A percentile compares a stretch with the other conserved stretches of the same genome.
Evolutionary conservation across 2,329 filamentous ascomycete genomes (phyloP).

Genomic region (Saccharata proteae): DNA sequence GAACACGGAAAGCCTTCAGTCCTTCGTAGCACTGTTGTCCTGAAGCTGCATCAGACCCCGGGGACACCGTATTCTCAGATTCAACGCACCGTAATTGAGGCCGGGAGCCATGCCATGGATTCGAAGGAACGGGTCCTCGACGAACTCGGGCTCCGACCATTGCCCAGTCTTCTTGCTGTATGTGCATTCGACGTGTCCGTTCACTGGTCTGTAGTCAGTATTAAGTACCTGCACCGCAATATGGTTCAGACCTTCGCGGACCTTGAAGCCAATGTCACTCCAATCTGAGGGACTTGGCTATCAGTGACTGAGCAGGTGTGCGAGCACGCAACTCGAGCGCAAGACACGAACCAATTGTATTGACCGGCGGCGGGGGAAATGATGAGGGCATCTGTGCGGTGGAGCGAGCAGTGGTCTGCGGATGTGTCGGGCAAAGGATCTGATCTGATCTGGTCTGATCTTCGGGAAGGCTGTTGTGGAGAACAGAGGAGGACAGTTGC

Average conservation of each 20-base stretch:
- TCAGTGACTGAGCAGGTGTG: constrained; percentile 1
- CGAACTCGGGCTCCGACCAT: constrained; percentile 71
- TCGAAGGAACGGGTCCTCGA: constrained; percentile 70
- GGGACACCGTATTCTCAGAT: background rate
- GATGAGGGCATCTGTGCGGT: constrained; percentile 21
- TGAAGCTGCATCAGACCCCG: constrained; percentile 4
- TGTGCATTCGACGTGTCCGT: constrained; percentile 84
- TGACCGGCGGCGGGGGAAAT: constrained; percentile 67
- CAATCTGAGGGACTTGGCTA: constrained; percentile 50
- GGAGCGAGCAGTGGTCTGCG: no score
- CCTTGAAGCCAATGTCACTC: constrained; percentile 83
- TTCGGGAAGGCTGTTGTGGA: no score
- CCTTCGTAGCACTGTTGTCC: constrained; percentile 94
- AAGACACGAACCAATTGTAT: constrained; percentile 53
- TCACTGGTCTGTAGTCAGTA: constrained; percentile 46
- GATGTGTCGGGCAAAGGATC: no score
- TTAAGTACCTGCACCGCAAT: background rate
- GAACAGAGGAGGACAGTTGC: no score
- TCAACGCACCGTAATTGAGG: constrained; percentile 62
- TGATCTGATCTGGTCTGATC: no score
- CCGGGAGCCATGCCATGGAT: constrained; percentile 93
- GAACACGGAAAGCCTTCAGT: constrained; percentile 86
- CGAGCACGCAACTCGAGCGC: background rate
- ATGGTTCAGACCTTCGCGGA: constrained; percentile 61
- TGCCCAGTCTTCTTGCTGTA: constrained; percentile 61